Evolutionary conservation across 306 rosid genomes (phyloP), one percentile per base, ranked within the genome.

Genomic region (Mimosa pudica): DNA sequence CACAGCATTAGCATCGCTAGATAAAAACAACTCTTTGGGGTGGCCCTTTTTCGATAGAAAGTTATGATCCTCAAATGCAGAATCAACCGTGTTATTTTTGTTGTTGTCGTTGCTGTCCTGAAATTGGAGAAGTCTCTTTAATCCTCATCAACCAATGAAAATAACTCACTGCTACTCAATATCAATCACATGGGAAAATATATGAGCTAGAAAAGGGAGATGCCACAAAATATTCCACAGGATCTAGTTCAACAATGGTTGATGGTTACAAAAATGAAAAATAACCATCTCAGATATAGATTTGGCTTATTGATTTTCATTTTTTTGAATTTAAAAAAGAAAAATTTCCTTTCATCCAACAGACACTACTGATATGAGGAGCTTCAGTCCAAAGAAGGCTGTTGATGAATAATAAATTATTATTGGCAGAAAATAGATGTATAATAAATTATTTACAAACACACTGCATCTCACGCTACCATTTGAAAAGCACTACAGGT

Each of bases 1-100:
- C 75, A 95, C 92, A 20, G 99, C 99, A 86, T 93, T 86, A 74
- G 98, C 94, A 83, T 95, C 99, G 75, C 99, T 95, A 49, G 99
- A 95, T 84, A 95, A 87, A 85, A 95, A 95, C 82, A 95, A 88
- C 81, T 95, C 99, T 80, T 82, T 95, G 17, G 99, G 94, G 54
- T 78, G 85, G 33, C 90, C 94, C 80, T 88, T 89, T 86, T 90
- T 93, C 49, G 96, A 86, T 41, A 93, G 88, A 82, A 88, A 90
- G 83, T 90, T 92, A 70, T 90, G 89, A 71, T 95, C 98, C 81
- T 87, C 92, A 84, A 93, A 93, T 73, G 91, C 87, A n/a, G 97
- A 85, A 74, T 96, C 96, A 17, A 83, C 89, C 63, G 75, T 68
- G 87, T 83, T 84, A 82, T 93, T 96, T 82, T 75, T 65, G 86